Conservation (phyloP, 1,284 basidiomycete species). For the Cryptococcus floricola region DNA sequence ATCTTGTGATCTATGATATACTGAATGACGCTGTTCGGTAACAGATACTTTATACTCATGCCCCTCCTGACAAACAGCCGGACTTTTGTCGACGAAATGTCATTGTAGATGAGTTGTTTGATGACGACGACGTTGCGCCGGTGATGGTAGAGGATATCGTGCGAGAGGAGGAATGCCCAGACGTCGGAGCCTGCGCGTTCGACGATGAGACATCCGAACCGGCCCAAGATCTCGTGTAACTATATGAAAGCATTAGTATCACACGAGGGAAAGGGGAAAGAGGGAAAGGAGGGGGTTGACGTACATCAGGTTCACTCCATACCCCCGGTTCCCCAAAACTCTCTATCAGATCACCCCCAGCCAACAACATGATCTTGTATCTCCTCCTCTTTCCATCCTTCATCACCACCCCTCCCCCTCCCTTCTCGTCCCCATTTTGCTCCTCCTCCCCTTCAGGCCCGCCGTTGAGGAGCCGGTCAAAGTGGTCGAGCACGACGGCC, state of each 20-base stretch:
- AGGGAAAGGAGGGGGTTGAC: conserved; percentile 32
- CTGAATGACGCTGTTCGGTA: conserved; percentile 86
- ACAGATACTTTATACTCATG: conserved; percentile 82
- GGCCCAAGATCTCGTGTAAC: conserved; percentile 92
- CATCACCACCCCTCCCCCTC: conserved; percentile 57
- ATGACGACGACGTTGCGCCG: conserved; percentile 85
- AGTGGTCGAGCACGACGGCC: conserved; percentile 92
- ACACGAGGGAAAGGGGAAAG: not conserved
- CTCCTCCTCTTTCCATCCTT: conserved; percentile 44
- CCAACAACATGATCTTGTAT: conserved; percentile 81
- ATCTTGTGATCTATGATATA: conserved; percentile 70
- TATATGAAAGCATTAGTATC: conserved; percentile 42
- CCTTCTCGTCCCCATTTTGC: conserved; percentile 35
- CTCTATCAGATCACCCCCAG: conserved; percentile 94
- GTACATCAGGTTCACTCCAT: conserved; percentile 88
- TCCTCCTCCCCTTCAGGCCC: not conserved
- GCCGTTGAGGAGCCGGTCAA: conserved; percentile 87
- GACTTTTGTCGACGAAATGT: conserved; percentile 95
- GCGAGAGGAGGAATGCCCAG: conserved; percentile 57
- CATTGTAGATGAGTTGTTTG: conserved; percentile 95
- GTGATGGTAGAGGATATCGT: conserved; percentile 56
- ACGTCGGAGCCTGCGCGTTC: conserved; percentile 93
- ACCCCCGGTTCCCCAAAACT: conserved; percentile 96
- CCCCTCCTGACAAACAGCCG: conserved; percentile 83
- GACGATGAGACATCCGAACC: conserved; percentile 91